These are phyloP conservation scores for Yamadazyma friedrichii DNA, from an alignment of 1,139 yeast species.

Conservation along the genomic window DNA sequence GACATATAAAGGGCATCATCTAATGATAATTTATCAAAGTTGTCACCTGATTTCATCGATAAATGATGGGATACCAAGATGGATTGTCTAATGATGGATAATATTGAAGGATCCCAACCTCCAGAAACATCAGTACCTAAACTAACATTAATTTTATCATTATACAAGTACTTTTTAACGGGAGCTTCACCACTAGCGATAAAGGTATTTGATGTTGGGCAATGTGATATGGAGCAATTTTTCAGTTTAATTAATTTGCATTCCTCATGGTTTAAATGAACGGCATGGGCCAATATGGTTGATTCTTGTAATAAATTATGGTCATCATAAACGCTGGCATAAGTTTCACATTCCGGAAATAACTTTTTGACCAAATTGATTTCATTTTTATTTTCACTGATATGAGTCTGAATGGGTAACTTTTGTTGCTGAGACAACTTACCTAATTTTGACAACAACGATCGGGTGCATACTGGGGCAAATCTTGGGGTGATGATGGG, in stretches of 20 bases:
- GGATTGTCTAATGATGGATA: constrained; percentile 75
- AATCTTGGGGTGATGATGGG: constrained; percentile 92
- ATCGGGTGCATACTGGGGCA: constrained; percentile 82
- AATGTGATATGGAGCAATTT: constrained; percentile 80
- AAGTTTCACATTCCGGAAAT: constrained; percentile 69
- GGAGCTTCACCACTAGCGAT: constrained; percentile 92
- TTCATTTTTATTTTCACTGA: constrained; percentile 77
- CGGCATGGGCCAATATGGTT: constrained; percentile 87
- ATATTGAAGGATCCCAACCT: constrained; percentile 79
- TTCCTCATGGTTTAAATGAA: constrained; percentile 71
- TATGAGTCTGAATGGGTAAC: constrained; percentile 85
- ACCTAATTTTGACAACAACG: constrained; percentile 65
- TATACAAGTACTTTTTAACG: constrained; percentile 60
- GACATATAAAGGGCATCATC: constrained; percentile 78
- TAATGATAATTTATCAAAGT: constrained; percentile 50
- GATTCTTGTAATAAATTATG: constrained; percentile 57
- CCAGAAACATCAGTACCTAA: constrained; percentile 94
- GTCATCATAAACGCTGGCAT: constrained; percentile 75
- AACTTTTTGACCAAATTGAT: constrained; percentile 69
- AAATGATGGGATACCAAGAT: constrained; percentile 81
- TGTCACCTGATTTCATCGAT: constrained; percentile 51
- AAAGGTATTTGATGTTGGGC: constrained; percentile 90
- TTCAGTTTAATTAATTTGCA: constrained; percentile 51
- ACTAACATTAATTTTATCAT: constrained; percentile 70
- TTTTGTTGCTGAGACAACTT: constrained; percentile 45